A percentile compares a stretch with the other conserved stretches of the same genome.
phyloP scores from a whole-genome alignment of 495 filamentous ascomycete species.

The Penicillium desertorum region DNA sequence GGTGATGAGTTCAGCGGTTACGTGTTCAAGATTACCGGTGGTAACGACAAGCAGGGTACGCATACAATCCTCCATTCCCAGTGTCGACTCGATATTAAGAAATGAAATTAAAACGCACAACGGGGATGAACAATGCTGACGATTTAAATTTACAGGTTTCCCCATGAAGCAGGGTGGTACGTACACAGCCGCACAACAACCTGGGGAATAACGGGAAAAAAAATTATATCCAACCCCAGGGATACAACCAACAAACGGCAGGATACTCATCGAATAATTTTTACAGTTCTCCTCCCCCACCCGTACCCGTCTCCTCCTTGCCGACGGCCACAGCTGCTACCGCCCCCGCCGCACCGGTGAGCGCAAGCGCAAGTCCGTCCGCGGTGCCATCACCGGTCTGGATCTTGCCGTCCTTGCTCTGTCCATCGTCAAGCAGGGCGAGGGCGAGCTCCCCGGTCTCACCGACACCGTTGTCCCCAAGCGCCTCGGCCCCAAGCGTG shows the following conservation, averaged over 20 bases:
- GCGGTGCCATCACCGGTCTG: slow-evolving; percentile 93
- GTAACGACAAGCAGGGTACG: slow-evolving; percentile 98
- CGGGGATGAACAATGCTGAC: slow-evolving; percentile 29
- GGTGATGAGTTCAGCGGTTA: slow-evolving; percentile 99
- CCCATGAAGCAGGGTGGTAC: slow-evolving; percentile 98
- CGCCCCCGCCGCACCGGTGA: slow-evolving; percentile 94
- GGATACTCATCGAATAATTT: slow-evolving; percentile 33
- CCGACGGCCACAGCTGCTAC: slow-evolving; percentile 89
- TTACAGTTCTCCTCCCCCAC: slow-evolving; percentile 80
- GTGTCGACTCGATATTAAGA: slow-evolving; percentile 2
- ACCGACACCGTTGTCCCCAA: slow-evolving; percentile 98
- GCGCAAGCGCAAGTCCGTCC: slow-evolving; percentile 97
- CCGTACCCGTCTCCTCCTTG: slow-evolving; percentile 92
- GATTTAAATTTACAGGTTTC: slow-evolving; percentile 58
- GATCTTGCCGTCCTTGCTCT: slow-evolving; percentile 93
- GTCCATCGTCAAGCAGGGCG: slow-evolving; percentile 95
- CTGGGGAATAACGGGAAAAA: slow-evolving; percentile 6
- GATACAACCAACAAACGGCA: slow-evolving; percentile 15
- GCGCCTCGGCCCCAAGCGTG: slow-evolving; percentile 97
- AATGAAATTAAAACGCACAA: neutral
- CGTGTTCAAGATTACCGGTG: slow-evolving; percentile 85
- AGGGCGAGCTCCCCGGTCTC: slow-evolving; percentile 85
- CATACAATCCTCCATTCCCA: neutral
- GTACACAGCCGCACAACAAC: slow-evolving; percentile 24
- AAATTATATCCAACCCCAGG: slow-evolving; percentile 12